Conservation (phyloP, 2,329 filamentous ascomycete species). For the Aureobasidium sp. region DNA sequence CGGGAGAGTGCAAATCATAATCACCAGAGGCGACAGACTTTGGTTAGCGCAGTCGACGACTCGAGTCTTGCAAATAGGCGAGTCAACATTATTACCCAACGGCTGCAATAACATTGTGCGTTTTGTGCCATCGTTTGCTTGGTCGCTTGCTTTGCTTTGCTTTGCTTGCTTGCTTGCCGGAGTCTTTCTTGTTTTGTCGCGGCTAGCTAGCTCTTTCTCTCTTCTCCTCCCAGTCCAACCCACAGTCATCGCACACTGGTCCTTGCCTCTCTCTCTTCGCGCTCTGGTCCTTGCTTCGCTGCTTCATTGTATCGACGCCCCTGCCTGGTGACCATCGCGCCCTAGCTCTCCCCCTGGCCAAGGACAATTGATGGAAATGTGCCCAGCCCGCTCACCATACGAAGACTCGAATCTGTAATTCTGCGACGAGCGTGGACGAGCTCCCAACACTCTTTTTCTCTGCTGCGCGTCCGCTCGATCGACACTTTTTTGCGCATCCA, state of each 20-base stretch:
- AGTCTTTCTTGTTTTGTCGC: not conserved
- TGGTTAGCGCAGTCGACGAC: not conserved
- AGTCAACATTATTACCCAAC: conserved; percentile 10
- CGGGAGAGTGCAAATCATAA: not conserved
- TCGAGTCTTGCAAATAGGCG: conserved; percentile 7
- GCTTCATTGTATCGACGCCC: not conserved
- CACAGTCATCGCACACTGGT: not conserved
- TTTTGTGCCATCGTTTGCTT: conserved; percentile 9
- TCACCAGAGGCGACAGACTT: conserved; percentile 6
- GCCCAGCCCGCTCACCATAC: not conserved
- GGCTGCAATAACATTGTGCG: conserved; percentile 8
- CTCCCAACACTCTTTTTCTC: conserved; percentile 9
- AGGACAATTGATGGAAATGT: conserved; percentile 6
- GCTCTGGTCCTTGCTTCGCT: not conserved
- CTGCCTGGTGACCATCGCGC: conserved; percentile 1
- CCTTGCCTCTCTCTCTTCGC: not conserved
- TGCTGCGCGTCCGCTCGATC: conserved; percentile 4
- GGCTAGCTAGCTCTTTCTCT: not conserved
- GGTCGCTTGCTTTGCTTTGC: not conserved
- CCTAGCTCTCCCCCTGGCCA: not conserved
- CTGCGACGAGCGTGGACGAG: not conserved
- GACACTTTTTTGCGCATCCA: conserved; percentile 1
- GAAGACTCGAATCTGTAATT: conserved; percentile 7
- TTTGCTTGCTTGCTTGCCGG: not conserved
- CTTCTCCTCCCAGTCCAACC: not conserved